Evolutionary conservation across 148 eudicot species (phyloP).

Genomic region (Camellia sinensis): DNA sequence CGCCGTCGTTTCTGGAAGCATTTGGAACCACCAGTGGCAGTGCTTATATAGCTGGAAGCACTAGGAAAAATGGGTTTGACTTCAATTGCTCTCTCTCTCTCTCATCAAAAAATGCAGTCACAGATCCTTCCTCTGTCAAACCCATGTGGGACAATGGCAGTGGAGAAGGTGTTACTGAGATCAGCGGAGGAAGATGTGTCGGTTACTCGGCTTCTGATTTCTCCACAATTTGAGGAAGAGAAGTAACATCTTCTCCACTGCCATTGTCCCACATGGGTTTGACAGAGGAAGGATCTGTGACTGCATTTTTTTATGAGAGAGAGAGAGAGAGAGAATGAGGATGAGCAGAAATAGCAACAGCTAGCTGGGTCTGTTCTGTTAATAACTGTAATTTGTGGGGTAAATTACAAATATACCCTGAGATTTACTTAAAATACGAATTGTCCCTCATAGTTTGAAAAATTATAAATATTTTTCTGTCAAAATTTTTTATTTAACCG

Average conservation of each 20-base stretch:
- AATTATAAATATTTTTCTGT: too few relatives aligned
- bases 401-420: too few relatives aligned
- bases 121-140: conserved; percentile 6
- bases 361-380: too few relatives aligned
- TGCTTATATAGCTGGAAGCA: conserved; percentile 1
- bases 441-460: too few relatives aligned
- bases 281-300: conserved; percentile 8
- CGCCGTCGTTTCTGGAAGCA: conserved; percentile 15
- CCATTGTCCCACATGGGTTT: background rate
- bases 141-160: background rate
- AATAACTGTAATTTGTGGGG: too few relatives aligned
- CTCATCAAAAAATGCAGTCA: background rate
- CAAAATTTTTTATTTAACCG: too few relatives aligned
- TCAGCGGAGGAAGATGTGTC: conserved; percentile 15
- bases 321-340: background rate
- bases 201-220: background rate
- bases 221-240: background rate
- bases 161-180: background rate
- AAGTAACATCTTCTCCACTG: background rate
- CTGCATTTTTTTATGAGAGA: background rate
- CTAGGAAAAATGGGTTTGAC: background rate
- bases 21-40: background rate
- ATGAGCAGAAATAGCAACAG: too few relatives aligned
- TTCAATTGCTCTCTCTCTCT: background rate
- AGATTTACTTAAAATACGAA: too few relatives aligned